A percentile compares a stretch with the other conserved stretches of the same genome.
Conservation (phyloP, 2,329 filamentous ascomycete genomes). For the Fusarium musae region DNA sequence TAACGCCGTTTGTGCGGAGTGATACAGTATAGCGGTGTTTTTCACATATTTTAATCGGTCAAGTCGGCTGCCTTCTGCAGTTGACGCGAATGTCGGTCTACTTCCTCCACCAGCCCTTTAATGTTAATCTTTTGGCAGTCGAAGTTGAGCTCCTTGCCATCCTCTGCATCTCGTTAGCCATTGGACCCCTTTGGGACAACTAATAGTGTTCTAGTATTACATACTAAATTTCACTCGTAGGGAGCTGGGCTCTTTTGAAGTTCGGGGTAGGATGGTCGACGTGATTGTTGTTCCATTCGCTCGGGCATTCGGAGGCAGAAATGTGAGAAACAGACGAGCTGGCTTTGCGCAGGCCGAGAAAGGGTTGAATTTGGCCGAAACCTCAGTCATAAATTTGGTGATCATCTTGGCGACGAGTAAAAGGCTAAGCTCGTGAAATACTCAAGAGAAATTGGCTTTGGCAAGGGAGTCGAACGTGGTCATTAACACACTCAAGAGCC, state of each 20-base stretch:
- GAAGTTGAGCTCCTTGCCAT: conserved; percentile 89
- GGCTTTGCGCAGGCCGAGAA: conserved; percentile 84
- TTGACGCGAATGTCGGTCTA: conserved; percentile 86
- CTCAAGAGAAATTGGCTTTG: background rate
- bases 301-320: conserved; percentile 83
- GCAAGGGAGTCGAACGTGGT: conserved; percentile 11
- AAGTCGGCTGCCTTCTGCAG: conserved; percentile 87
- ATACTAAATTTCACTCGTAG: conserved; percentile 88
- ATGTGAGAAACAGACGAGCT: conserved; percentile 86
- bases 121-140: conserved; percentile 85
- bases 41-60: conserved; percentile 55
- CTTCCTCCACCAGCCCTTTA: conserved; percentile 86
- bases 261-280: conserved; percentile 78
- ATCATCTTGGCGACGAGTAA: conserved; percentile 69
- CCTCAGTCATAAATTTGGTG: conserved; percentile 85
- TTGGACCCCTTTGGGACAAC: conserved; percentile 25
- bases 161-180: conserved; percentile 67
- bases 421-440: conserved; percentile 6
- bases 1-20: conserved; percentile 49
- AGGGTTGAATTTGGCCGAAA: conserved; percentile 90
- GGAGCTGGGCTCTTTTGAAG: conserved; percentile 73
- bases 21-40: conserved; percentile 42
- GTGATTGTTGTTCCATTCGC: conserved; percentile 78
- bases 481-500: conserved; percentile 10
- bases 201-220: conserved; percentile 40